Conservation (phyloP, 2,329 filamentous ascomycete genomes). For the Microdochium trichocladiopsis region DNA sequence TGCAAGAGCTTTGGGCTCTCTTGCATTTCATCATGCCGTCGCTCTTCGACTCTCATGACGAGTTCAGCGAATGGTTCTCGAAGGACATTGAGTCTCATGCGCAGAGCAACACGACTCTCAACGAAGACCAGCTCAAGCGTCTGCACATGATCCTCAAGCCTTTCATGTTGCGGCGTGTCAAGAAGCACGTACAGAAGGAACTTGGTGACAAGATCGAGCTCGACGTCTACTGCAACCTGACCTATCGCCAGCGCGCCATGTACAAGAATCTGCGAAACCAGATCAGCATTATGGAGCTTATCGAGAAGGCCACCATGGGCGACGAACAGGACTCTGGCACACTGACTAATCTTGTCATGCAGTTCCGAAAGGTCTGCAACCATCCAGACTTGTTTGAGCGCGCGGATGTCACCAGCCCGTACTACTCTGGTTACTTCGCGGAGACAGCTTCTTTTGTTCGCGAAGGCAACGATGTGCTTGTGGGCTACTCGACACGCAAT, state of each 20-base stretch:
- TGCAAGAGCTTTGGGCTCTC: constrained; percentile 97
- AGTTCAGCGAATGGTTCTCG: constrained; percentile 91
- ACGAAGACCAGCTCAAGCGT: constrained; percentile 94
- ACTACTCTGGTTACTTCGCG: constrained; percentile 78
- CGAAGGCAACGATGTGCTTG: constrained; percentile 71
- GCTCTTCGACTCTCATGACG: constrained; percentile 88
- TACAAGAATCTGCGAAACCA: constrained; percentile 91
- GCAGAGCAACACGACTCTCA: constrained; percentile 98
- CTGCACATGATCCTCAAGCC: constrained; percentile 98
- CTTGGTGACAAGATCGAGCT: constrained; percentile 97
- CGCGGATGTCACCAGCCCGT: constrained; percentile 82
- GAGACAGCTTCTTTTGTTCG: constrained; percentile 94
- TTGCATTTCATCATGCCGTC: constrained; percentile 99
- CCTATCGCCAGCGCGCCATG: constrained; percentile 89
- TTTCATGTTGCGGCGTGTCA: constrained; percentile 98
- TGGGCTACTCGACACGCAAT: constrained; percentile 83
- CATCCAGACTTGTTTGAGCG: constrained; percentile 96
- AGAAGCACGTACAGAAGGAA: constrained; percentile 99
- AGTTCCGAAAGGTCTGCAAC: constrained; percentile 99
- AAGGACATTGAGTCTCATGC: constrained; percentile 97
- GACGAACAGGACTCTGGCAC: constrained; percentile 94
- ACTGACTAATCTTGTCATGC: constrained; percentile 99
- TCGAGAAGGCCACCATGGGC: constrained; percentile 91
- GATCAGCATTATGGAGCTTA: constrained; percentile 97
- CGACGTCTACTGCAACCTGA: constrained; percentile 94